Evolutionary conservation across 495 filamentous ascomycete genomes (phyloP).

Genomic region (Penicillium canescens): DNA sequence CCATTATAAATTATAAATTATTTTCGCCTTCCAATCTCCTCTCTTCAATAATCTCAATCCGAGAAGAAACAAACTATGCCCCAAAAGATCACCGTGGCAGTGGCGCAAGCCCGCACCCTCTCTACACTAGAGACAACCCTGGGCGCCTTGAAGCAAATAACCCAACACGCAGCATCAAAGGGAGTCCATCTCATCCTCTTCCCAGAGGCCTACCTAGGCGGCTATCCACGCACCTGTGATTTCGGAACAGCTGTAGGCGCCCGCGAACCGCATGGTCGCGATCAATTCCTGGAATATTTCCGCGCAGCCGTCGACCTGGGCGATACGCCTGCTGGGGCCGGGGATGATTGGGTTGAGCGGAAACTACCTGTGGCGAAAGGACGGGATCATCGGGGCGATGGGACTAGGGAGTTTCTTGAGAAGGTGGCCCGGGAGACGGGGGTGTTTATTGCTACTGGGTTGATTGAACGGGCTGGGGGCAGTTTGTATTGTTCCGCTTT

Average conservation of each 20-base stretch:
- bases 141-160: constrained; percentile 57
- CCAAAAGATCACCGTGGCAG: constrained; percentile 65
- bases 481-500: constrained; percentile 83
- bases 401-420: constrained; percentile 81
- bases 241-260: constrained; percentile 77
- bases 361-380: constrained; percentile 54
- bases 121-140: constrained; percentile 67
- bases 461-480: constrained; percentile 79
- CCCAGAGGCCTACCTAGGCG: constrained; percentile 91
- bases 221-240: constrained; percentile 81
- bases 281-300: constrained; percentile 85
- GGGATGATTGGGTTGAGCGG: constrained; percentile 69
- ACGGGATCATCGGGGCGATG: constrained; percentile 67
- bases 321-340: constrained; percentile 75
- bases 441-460: constrained; percentile 76
- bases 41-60: neutral
- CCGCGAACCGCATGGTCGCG: constrained; percentile 67
- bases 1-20: neutral
- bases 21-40: neutral
- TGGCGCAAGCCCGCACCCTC: constrained; percentile 59
- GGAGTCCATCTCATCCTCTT: constrained; percentile 72
- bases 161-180: constrained; percentile 21
- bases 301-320: constrained; percentile 78
- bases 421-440: constrained; percentile 69
- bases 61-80: constrained; percentile 27